A percentile compares a stretch with the other conserved stretches of the same genome.
These are phyloP conservation scores for Edaphochlamys debaryana DNA, from an alignment of 139 green algal species.

Conservation along the genomic window DNA sequence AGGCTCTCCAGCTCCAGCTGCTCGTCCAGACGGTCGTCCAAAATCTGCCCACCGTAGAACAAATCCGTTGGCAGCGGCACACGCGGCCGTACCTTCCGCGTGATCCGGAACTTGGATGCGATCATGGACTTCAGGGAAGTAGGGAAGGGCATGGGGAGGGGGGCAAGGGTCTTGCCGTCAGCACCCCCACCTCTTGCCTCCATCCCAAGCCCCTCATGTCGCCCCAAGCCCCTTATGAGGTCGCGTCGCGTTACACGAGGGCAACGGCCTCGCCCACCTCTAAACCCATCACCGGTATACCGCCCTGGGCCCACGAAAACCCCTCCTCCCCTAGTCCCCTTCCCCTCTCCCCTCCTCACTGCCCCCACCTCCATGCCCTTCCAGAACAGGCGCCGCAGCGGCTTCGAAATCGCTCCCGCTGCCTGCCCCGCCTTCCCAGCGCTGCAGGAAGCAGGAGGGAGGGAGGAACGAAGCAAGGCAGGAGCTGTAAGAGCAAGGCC, in stretches of 20 bases:
- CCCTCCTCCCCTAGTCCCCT: too few relatives aligned
- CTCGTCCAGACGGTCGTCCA: not conserved
- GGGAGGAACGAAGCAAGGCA: too few relatives aligned
- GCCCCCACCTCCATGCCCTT: not conserved
- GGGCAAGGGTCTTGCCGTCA: too few relatives aligned
- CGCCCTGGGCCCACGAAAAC: too few relatives aligned
- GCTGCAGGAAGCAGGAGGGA: not conserved
- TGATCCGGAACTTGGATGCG: not conserved
- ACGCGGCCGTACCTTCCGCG: not conserved
- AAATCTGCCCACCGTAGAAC: conserved; percentile 23
- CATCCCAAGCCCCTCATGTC: too few relatives aligned
- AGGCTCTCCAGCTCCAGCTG: not conserved
- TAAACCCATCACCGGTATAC: too few relatives aligned
- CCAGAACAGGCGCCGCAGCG: conserved; percentile 9
- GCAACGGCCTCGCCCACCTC: too few relatives aligned
- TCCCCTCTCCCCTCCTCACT: too few relatives aligned
- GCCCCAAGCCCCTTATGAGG: too few relatives aligned
- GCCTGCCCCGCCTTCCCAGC: not conserved
- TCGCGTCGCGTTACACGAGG: too few relatives aligned
- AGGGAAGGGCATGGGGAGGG: not conserved
- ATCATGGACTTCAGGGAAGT: conserved; percentile 2
- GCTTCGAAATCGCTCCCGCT: not conserved
- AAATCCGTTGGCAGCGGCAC: conserved; percentile 14
- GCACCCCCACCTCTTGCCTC: too few relatives aligned
- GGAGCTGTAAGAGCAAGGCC: not conserved